Base-by-base conservation (phyloP, 164 flowering plant genomes). In the Taxillus chinensis region DNA sequence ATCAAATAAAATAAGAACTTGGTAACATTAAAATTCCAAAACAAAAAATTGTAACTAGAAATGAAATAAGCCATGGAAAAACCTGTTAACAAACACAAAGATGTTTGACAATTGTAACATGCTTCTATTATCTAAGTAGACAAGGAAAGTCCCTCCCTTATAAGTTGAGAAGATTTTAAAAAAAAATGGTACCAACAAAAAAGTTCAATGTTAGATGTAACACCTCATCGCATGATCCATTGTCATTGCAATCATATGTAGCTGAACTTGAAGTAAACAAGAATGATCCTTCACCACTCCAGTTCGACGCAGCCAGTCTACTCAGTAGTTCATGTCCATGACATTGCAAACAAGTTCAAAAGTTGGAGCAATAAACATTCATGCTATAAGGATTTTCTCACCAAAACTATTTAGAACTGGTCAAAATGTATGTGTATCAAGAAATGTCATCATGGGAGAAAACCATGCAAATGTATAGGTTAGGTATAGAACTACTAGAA, bases 201-300 rank as follows among this genome's bases (percentile, higher is more conserved):
- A 39, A 39, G 12, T 53, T 5, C 38, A 40, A 55, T 52, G 62
- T 55, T 49, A 71, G 60, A 77, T 65, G 65, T 40, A 61, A 55
- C 63, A 93, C 98, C 97, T 93, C 98, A 72, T 83, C 81, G 70
- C 95, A 93, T 57, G 60, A 50, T 73, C 92, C 95, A 82, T 89
- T 86, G 77, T 93, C 88, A 67, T 59, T 58, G 81, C 96, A 81
- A 74, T 90, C 96, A 76, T 80, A 90, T 40, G 83, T 86, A 50
- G 96, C 95, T 59, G 92, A 74, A 80, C 97, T 90, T 65, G 98
- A 93, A 53, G 98, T 93, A 73, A 90, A 90, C 16, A 93, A 56
- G 68, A 93, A 86, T 58, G 80, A 77, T 57, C 98, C 98, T 71
- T 86, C 86, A 59, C 98, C 95, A 57, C 70, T 85, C 98, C 98